Percentiles rank a stretch among this genome's conserved stretches.
Conservation (phyloP, 1,139 yeast species). For the Yamadazyma siamensis region DNA sequence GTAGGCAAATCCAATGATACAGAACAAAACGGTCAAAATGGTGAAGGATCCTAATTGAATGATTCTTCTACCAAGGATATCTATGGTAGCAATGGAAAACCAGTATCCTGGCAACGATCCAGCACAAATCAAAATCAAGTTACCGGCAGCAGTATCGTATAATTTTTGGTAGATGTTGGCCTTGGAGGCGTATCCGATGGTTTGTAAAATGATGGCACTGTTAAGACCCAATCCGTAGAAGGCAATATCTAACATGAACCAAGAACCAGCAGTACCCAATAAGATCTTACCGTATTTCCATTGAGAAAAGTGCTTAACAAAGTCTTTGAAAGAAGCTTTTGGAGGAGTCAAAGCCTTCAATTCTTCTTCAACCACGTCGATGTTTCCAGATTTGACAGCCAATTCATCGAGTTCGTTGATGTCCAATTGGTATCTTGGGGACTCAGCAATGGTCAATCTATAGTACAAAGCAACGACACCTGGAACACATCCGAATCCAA, state of each 20-base stretch:
- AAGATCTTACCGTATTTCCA: conserved; percentile 87
- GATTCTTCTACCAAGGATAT: conserved; percentile 77
- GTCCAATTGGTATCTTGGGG: conserved; percentile 85
- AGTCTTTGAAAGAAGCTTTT: conserved; percentile 59
- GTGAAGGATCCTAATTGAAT: conserved; percentile 73
- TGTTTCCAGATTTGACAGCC: conserved; percentile 53
- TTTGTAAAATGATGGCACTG: conserved; percentile 74
- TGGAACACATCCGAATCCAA: conserved; percentile 89
- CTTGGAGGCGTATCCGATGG: conserved; percentile 78
- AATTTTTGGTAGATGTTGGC: conserved; percentile 61
- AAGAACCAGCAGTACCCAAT: conserved; percentile 92
- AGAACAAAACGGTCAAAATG: conserved; percentile 64
- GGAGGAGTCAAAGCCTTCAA: conserved; percentile 49
- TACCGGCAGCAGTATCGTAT: conserved; percentile 82
- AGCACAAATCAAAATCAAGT: conserved; percentile 83
- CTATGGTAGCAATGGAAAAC: conserved; percentile 74
- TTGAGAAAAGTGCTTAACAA: conserved; percentile 69
- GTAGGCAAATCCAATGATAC: conserved; percentile 77
- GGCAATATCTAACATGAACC: conserved; percentile 96
- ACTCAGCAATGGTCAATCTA: conserved; percentile 91
- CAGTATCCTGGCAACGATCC: conserved; percentile 93
- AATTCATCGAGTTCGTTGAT: conserved; percentile 56
- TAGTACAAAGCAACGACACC: conserved; percentile 79
- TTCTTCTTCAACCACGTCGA: conserved; percentile 48
- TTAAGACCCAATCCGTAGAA: conserved; percentile 87